Base-by-base conservation (phyloP, 2,329 filamentous ascomycete species). In the Plectosphaerella cucumerina region DNA sequence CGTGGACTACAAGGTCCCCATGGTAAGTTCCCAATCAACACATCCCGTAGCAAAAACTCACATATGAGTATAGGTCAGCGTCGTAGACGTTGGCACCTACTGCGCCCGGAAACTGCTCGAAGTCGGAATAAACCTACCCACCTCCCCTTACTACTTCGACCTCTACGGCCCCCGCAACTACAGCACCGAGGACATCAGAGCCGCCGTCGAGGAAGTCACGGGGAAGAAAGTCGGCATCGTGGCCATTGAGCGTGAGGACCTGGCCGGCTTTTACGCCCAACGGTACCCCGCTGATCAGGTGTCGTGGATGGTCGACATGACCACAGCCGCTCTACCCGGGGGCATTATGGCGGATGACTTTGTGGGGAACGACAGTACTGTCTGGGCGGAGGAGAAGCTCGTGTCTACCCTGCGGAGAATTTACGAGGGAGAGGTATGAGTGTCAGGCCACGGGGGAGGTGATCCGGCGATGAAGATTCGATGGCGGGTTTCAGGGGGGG, bases 151-250 rank as follows among this genome's bases (percentile, higher is more conserved):
- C 18, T 56, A 48, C 31, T 57, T 64, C 17, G 56, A 63, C 0
- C 20, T 69, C 0, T 63, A 60, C 21, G 66, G 66, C 0, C 66
- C 66, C 1, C 56, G 56, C 5, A 23, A 51, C 5, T 67, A 67
- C 33, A 61, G 59, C 31, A 41, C 65, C 6, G 21, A 54, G 1
- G 66, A 69, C 15, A 52, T 69, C 6, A 60, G 63, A 21, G 39
- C 54, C 0, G 61, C 57, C 0, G 50, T 67, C 1, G 64, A 67
- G 8, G 58, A 60, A 14, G 55, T 60, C 3, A 61, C 56, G 1
- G 62, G 59, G 1, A 66, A 61, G 33, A 43, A 56, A n/a, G 52
- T 59, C 6, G 52, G 61, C 26, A n/a, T 65, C 3, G 52, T 53
- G 2, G 46, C 57, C 3, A 51, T 69, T 1, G 50, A 53, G 44